A percentile compares a stretch with the other conserved stretches of the same genome.
phyloP scores from a whole-genome alignment of 129 eudicot species.

The Helianthus annuus region DNA sequence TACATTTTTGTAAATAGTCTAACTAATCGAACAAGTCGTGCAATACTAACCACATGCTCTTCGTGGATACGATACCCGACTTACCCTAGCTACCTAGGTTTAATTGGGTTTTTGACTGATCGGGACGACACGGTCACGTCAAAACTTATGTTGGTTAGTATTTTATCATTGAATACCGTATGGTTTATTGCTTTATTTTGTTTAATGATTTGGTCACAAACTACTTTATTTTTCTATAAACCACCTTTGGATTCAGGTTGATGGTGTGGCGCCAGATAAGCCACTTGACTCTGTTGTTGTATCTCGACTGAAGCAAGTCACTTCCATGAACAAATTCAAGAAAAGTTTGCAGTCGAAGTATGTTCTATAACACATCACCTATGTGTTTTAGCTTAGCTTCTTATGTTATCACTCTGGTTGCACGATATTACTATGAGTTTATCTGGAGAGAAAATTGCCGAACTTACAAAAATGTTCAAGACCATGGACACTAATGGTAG shows the following conservation, averaged over 20 bases:
- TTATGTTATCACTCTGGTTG: neutral
- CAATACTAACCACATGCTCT: too few species aligned
- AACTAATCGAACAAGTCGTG: too few species aligned
- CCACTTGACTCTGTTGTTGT: constrained; percentile 85
- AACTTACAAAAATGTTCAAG: constrained; percentile 82
- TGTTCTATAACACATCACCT: neutral
- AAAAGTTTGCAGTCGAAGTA: constrained; percentile 78
- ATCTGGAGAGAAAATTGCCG: constrained; percentile 90
- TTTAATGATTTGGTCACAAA: neutral
- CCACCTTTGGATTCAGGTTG: constrained; percentile 86
- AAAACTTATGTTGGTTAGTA: constrained; percentile 84
- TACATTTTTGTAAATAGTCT: too few species aligned
- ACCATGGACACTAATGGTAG: constrained; percentile 78
- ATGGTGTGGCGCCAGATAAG: constrained; percentile 79
- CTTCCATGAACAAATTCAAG: constrained; percentile 79
- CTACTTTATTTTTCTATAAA: constrained; percentile 36
- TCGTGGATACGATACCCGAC: too few species aligned
- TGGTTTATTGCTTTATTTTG: constrained; percentile 38
- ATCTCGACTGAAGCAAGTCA: constrained; percentile 82
- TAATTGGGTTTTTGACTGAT: too few species aligned
- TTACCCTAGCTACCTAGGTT: too few species aligned
- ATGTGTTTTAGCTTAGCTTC: neutral
- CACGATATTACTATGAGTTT: constrained; percentile 82
- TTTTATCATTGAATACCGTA: constrained; percentile 81
- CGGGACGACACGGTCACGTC: too few species aligned